phyloP scores from a whole-genome alignment of 2,329 filamentous ascomycete species.

The Elsinoe australis region DNA sequence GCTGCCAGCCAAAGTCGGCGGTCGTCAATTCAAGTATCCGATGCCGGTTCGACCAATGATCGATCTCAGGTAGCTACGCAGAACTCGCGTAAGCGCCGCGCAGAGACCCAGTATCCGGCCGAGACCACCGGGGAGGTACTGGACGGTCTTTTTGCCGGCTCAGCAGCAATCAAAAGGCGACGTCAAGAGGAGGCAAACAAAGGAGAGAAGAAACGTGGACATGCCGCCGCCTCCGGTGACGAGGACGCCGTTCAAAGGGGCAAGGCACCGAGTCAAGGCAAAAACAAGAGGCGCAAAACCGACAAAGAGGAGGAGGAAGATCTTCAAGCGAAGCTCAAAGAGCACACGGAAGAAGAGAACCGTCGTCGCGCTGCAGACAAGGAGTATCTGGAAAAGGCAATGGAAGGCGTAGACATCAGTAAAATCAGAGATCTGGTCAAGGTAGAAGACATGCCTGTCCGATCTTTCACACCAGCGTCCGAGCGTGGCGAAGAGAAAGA shows the following conservation, averaged over 20 bases:
- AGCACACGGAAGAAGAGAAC: constrained; percentile 47
- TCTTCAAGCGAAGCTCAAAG: constrained; percentile 56
- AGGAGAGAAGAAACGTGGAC: constrained; percentile 30
- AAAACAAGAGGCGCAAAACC: constrained; percentile 35
- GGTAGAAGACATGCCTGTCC: constrained; percentile 66
- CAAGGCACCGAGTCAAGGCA: constrained; percentile 12
- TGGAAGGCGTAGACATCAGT: constrained; percentile 61
- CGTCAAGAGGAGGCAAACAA: constrained; percentile 52
- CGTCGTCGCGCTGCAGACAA: constrained; percentile 55
- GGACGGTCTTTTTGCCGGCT: constrained; percentile 66
- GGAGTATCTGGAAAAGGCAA: constrained; percentile 48
- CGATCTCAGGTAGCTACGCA: constrained; percentile 26
- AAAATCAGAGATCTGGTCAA: constrained; percentile 67
- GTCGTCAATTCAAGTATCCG: constrained; percentile 21
- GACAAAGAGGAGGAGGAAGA: constrained; percentile 55
- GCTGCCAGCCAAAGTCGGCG: constrained; percentile 22
- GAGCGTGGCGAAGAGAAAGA: constrained; percentile 30
- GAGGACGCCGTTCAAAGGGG: constrained; percentile 17
- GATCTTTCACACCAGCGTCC: constrained; percentile 22
- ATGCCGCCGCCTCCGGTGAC: constrained; percentile 23
- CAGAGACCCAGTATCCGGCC: constrained; percentile 20
- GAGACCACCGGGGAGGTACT: constrained; percentile 46
- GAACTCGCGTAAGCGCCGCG: constrained; percentile 28
- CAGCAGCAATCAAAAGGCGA: constrained; percentile 70
- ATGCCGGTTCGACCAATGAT: constrained; percentile 18